A percentile compares a stretch with the other conserved stretches of the same genome.
These are phyloP conservation scores for Rubus parviflorus DNA, from an alignment of 306 rosid species.

Conservation along the genomic window DNA sequence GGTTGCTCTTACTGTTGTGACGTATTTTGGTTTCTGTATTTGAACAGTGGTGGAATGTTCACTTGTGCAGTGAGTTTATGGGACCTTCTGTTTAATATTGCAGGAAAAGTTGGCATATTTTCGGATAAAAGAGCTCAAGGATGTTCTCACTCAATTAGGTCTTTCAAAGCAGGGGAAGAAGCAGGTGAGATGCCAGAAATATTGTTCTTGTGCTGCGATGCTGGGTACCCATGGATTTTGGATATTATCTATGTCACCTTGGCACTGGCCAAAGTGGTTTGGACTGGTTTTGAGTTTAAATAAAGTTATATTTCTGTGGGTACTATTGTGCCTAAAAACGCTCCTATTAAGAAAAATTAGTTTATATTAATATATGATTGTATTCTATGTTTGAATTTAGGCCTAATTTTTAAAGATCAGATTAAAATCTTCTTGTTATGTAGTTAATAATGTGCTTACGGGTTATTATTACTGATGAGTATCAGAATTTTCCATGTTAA, in stretches of 20 bases:
- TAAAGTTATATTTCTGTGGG: not conserved
- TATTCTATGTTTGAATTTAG: not conserved
- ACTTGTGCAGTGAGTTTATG: slow-evolving; percentile 3
- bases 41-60: not conserved
- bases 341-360: not conserved
- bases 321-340: not conserved
- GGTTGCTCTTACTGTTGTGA: not conserved
- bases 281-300: not conserved
- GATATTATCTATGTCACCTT: slow-evolving; percentile 4
- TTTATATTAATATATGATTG: not conserved
- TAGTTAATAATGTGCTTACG: not conserved
- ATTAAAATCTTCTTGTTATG: slow-evolving; percentile 3
- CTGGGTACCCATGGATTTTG: slow-evolving; percentile 8
- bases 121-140: slow-evolving; percentile 93
- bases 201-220: slow-evolving; percentile 21
- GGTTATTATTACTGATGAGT: not conserved
- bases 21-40: not conserved
- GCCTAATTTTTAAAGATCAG: not conserved
- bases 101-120: slow-evolving; percentile 81
- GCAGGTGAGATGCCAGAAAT: slow-evolving; percentile 63
- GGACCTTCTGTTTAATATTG: slow-evolving; percentile 18
- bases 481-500: not conserved
- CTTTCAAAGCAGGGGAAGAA: slow-evolving; percentile 98
- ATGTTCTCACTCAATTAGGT: slow-evolving; percentile 80
- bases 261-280: slow-evolving; percentile 2